Evolutionary conservation across 1,284 basidiomycete genomes (phyloP).

Genomic region (Psilocybe mexicana): DNA sequence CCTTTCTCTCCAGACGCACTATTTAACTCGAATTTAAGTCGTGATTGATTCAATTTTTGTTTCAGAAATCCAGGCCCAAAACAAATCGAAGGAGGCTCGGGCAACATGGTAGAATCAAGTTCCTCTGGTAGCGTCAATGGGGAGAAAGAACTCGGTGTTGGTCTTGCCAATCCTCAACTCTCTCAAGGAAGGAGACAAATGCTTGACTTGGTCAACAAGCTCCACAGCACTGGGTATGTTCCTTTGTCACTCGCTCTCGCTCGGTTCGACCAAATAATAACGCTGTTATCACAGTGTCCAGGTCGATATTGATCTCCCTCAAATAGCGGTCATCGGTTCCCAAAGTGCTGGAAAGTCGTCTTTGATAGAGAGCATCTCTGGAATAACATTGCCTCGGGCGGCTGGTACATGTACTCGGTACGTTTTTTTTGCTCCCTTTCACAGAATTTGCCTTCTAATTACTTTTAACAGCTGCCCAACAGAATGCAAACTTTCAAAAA

Average conservation of each 20-base stretch:
- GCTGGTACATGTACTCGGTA: slow-evolving; percentile 64
- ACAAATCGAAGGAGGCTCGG: neutral
- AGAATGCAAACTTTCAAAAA: slow-evolving; percentile 59
- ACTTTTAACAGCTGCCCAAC: slow-evolving; percentile 59
- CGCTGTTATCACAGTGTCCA: slow-evolving; percentile 46
- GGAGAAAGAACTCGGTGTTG: slow-evolving; percentile 30
- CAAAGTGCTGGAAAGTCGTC: slow-evolving; percentile 76
- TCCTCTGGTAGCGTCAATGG: neutral
- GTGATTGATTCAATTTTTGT: too few relatives aligned
- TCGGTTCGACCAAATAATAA: slow-evolving; percentile 2
- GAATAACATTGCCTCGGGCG: slow-evolving; percentile 66
- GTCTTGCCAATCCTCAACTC: slow-evolving; percentile 44
- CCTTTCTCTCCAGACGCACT: too few relatives aligned
- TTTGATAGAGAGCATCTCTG: slow-evolving; percentile 73
- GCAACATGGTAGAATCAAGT: neutral
- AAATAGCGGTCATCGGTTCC: slow-evolving; percentile 66
- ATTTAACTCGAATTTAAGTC: too few relatives aligned
- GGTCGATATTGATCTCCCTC: slow-evolving; percentile 66
- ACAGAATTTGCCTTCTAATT: neutral
- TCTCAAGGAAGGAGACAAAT: slow-evolving; percentile 40
- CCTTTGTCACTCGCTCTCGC: neutral
- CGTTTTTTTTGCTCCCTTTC: slow-evolving; percentile 1
- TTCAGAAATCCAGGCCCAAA: too few relatives aligned
- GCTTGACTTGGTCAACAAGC: slow-evolving; percentile 5
- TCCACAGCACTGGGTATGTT: slow-evolving; percentile 13